Percentiles rank a stretch among this genome's conserved stretches.
Evolutionary conservation across 495 filamentous ascomycete genomes (phyloP).

Genomic region (Apiosordaria backusii): DNA sequence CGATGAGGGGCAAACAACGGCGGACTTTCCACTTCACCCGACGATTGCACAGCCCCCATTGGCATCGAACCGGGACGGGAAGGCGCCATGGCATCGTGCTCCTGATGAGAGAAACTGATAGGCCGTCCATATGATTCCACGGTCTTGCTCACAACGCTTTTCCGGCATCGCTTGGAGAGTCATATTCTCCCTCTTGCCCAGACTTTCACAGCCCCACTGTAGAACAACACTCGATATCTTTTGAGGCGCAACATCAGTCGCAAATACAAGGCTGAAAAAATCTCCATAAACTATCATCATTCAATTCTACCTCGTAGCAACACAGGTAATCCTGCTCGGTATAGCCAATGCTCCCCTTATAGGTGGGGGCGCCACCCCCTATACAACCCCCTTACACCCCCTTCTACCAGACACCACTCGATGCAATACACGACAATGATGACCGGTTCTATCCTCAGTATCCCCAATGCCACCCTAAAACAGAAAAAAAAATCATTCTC

Average conservation of each 20-base stretch:
- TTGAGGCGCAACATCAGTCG: too few species aligned
- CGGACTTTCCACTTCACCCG: neutral
- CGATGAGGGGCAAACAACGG: constrained; percentile 1
- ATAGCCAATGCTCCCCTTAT: neutral
- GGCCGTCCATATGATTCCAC: neutral
- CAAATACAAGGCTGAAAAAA: too few species aligned
- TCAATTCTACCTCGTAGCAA: neutral
- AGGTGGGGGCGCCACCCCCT: neutral
- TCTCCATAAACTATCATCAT: neutral
- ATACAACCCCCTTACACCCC: neutral
- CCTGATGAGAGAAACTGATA: neutral
- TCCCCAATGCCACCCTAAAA: neutral
- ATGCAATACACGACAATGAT: neutral
- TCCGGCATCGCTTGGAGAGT: neutral
- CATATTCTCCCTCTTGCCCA: neutral
- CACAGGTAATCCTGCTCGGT: neutral
- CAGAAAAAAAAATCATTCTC: neutral
- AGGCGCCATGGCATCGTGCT: neutral
- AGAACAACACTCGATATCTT: too few species aligned
- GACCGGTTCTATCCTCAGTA: neutral
- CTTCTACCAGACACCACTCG: neutral
- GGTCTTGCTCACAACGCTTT: too few species aligned
- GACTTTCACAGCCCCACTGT: neutral
- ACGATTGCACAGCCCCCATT: constrained; percentile 12
- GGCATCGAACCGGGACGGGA: neutral